phyloP scores from a whole-genome alignment of 1,284 basidiomycete species.

The Chiua sp. region DNA sequence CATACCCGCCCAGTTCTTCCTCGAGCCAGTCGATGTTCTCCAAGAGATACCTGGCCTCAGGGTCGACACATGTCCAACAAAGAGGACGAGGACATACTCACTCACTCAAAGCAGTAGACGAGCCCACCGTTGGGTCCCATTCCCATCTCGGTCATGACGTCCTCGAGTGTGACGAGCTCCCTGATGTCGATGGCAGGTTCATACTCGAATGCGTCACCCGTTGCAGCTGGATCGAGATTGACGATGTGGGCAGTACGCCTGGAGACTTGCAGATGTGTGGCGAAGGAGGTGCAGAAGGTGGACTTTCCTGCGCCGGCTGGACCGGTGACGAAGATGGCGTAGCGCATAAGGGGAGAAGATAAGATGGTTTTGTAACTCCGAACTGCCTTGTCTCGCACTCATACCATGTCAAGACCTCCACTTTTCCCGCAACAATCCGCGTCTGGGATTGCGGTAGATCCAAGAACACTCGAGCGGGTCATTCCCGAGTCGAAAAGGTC shows the following conservation, averaged over 20 bases:
- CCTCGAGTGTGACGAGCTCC: conserved; percentile 91
- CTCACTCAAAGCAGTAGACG: conserved; percentile 99
- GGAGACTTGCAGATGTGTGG: conserved; percentile 89
- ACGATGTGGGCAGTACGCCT: conserved; percentile 92
- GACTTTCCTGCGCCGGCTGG: conserved; percentile 99
- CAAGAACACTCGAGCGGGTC: conserved; percentile 83
- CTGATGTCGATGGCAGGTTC: conserved; percentile 95
- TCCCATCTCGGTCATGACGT: conserved; percentile 96
- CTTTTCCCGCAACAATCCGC: conserved; percentile 70
- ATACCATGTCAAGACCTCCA: conserved; percentile 76
- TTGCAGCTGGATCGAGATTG: conserved; percentile 97
- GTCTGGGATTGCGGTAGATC: conserved; percentile 86
- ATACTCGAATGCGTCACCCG: conserved; percentile 87
- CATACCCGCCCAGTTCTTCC: conserved; percentile 93
- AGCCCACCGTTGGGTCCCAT: conserved; percentile 98
- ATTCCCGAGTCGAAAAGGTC: conserved; percentile 83
- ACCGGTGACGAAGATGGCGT: conserved; percentile 88
- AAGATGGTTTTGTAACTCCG: conserved; percentile 38
- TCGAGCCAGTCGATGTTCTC: conserved; percentile 99
- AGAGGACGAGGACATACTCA: conserved; percentile 48
- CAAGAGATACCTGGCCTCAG: conserved; percentile 80
- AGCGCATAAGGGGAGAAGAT: conserved; percentile 66
- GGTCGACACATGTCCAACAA: background rate
- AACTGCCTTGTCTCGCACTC: conserved; percentile 4
- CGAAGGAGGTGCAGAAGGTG: conserved; percentile 89